phyloP scores from a whole-genome alignment of 257 asterid genomes.

The Solanum chmielewskii region DNA sequence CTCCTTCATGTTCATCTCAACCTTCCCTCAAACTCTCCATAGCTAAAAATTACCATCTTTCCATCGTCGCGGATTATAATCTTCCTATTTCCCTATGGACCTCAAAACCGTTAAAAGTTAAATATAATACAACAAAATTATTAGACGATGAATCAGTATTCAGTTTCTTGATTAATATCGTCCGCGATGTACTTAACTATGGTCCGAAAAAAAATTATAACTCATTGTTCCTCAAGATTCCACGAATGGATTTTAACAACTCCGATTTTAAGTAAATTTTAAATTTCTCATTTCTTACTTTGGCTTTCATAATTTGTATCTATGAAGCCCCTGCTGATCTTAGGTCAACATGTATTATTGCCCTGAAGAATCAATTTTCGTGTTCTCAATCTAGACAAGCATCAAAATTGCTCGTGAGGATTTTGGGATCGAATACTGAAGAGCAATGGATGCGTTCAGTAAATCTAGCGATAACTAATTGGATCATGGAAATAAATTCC shows the following conservation, averaged over 20 bases:
- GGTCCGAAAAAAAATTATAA: slow-evolving; percentile 19
- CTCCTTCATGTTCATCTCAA: slow-evolving; percentile 9
- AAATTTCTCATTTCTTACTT: slow-evolving; percentile 52
- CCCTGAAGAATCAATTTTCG: slow-evolving; percentile 37
- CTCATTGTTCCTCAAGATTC: slow-evolving; percentile 12
- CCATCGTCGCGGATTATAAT: slow-evolving; percentile 44
- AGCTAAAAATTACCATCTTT: slow-evolving; percentile 20
- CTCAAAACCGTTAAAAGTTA: slow-evolving; percentile 28
- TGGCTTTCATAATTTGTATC: slow-evolving; percentile 56
- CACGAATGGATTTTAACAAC: background rate
- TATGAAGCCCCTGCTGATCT: slow-evolving; percentile 67
- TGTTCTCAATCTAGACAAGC: slow-evolving; percentile 34
- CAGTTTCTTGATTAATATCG: slow-evolving; percentile 23
- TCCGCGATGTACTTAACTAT: slow-evolving; percentile 37
- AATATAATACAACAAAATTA: slow-evolving; percentile 7
- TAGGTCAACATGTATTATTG: slow-evolving; percentile 30
- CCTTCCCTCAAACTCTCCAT: slow-evolving; percentile 60
- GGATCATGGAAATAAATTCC: too few relatives aligned
- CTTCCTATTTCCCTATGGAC: slow-evolving; percentile 63
- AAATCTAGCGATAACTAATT: slow-evolving; percentile 9
- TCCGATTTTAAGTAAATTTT: slow-evolving; percentile 24
- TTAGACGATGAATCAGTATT: slow-evolving; percentile 7
- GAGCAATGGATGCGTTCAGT: slow-evolving; percentile 70
- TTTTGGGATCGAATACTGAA: slow-evolving; percentile 54
- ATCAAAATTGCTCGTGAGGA: slow-evolving; percentile 39